phyloP scores from a whole-genome alignment of 164 flowering plant species.

The Vitis amurensis region DNA sequence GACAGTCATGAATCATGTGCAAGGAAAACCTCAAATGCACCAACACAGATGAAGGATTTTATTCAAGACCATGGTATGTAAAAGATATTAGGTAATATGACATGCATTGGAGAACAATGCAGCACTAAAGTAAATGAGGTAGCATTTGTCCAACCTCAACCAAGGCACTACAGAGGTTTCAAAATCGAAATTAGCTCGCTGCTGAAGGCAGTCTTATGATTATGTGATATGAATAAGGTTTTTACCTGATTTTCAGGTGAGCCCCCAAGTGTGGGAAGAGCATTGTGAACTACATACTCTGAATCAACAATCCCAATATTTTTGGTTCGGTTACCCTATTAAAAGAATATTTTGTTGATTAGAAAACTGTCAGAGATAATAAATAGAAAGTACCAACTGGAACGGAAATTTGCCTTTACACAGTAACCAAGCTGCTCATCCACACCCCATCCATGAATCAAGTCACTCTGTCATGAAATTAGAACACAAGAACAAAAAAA shows the following conservation, averaged over 20 bases:
- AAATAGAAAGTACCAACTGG: neutral
- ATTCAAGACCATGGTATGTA: too few species aligned
- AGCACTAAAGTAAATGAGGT: neutral
- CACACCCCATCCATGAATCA: conserved; percentile 31
- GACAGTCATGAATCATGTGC: too few species aligned
- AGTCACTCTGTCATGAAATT: conserved; percentile 21
- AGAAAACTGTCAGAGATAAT: neutral
- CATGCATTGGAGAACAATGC: too few species aligned
- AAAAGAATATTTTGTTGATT: neutral
- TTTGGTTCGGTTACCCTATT: conserved; percentile 31
- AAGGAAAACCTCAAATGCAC: too few species aligned
- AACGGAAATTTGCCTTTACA: conserved; percentile 19
- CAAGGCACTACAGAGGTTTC: neutral
- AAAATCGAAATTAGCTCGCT: neutral
- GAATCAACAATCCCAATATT: conserved; percentile 32
- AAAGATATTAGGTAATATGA: too few species aligned
- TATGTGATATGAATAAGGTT: neutral
- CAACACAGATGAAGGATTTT: too few species aligned
- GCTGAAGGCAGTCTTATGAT: neutral
- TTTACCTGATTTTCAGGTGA: conserved; percentile 13
- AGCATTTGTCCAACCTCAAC: neutral
- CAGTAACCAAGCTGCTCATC: conserved; percentile 33
- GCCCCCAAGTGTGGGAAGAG: conserved; percentile 30
- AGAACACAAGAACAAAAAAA: neutral
- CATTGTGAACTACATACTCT: conserved; percentile 31